Base-by-base conservation (phyloP, 2,329 filamentous ascomycete genomes). In the Trichoderma atroviride region DNA sequence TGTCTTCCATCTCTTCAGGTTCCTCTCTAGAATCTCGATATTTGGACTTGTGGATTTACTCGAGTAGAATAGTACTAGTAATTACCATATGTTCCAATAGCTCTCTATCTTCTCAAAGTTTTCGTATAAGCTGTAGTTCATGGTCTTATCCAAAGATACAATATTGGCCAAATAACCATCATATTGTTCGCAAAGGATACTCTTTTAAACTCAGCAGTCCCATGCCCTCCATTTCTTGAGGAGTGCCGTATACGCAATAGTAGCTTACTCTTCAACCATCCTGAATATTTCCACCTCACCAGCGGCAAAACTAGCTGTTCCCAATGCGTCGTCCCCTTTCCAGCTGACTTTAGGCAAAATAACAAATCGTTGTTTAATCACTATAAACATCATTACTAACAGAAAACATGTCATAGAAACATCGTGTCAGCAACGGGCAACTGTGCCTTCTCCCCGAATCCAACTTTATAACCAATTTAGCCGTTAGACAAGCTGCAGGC, bases 301-400 rank as follows among this genome's bases (percentile, higher is more conserved):
- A n/a, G 2, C 29, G 27, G 53, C 27, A 37, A 35, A 19, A 14
- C 2, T 31, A 37, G 29, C 59, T 11, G 24, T 22, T 55, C 50
- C 19, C 16, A 40, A 29, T 55, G 50, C 24, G 16, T 16, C n/a
- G 16, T 27, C 50, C 24, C 50, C 19, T 35, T 11, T 35, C 10
- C 52, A 57, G 27, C n/a, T 35, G 53, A 65, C 27, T 65, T 65
- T 65, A 65, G 62, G 62, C 62, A 65, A 57, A 65, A 57, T 37
- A 47, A 3, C 10, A 4, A 13, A 14, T 55, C 35, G 5, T 13
- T 27, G 5, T 47, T 47, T 9, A n/a, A 57, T 57, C 52, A 47
- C 27, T 2, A 33, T 33, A n/a, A 37, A 13, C 19, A 37, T 22
- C 37, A 65, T 33, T 40, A 47, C 19, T 40, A 43, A 27, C n/a